Conservation (phyloP, 1,139 yeast genomes). For the Yamadazyma sp. region DNA sequence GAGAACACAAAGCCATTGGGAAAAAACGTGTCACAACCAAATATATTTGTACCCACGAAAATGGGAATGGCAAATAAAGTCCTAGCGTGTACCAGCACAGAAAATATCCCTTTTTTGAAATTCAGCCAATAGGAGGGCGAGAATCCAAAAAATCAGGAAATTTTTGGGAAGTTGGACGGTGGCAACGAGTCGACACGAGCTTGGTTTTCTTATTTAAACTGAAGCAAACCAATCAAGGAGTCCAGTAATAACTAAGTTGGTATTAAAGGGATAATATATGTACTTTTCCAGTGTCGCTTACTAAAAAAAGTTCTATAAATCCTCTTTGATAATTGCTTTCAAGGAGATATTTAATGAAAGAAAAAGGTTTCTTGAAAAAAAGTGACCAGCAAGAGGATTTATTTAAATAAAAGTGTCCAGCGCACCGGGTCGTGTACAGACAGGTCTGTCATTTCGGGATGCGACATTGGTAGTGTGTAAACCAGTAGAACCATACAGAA, state of each 20-base stretch:
- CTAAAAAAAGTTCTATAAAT: not conserved
- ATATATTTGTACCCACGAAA: not conserved
- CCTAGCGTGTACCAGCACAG: constrained; percentile 2
- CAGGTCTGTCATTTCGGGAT: constrained; percentile 1
- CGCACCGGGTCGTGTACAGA: not conserved
- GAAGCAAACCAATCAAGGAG: constrained; percentile 15
- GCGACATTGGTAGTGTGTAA: not conserved
- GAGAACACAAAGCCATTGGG: constrained; percentile 20
- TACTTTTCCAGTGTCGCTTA: not conserved
- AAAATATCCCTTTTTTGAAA: not conserved
- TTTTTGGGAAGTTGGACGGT: constrained; percentile 1
- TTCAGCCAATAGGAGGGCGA: constrained; percentile 9
- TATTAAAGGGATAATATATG: constrained; percentile 1
- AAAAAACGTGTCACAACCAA: constrained; percentile 3
- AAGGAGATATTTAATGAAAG: constrained; percentile 1
- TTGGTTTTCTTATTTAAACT: constrained; percentile 7
- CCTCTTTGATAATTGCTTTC: not conserved
- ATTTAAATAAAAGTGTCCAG: constrained; percentile 3
- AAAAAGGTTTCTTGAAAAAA: constrained; percentile 3
- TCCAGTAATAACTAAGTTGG: constrained; percentile 8
- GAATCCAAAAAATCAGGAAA: constrained; percentile 3
- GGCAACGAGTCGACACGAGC: constrained; percentile 2
- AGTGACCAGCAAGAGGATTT: constrained; percentile 5
- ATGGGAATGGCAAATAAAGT: not conserved
- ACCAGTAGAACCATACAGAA: not conserved